Conservation (phyloP, 768 basidiomycete genomes). For the Gymnopilus dilepis region DNA sequence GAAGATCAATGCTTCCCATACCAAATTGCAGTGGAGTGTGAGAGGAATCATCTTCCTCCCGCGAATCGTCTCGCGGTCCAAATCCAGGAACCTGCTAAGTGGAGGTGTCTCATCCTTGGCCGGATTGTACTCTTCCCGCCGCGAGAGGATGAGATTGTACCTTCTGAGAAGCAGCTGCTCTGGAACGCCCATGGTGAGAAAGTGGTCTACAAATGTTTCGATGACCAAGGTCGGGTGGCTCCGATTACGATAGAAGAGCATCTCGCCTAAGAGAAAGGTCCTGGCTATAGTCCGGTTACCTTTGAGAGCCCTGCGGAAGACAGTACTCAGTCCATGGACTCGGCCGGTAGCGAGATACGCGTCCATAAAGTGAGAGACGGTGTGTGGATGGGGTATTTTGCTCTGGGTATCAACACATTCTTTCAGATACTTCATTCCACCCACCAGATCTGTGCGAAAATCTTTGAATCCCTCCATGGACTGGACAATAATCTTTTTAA, state of each 20-base stretch:
- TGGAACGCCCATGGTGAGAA: slow-evolving; percentile 60
- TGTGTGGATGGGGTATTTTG: slow-evolving; percentile 30
- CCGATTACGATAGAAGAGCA: slow-evolving; percentile 44
- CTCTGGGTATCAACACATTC: slow-evolving; percentile 16
- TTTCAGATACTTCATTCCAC: slow-evolving; percentile 31
- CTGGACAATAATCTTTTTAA: slow-evolving; percentile 11
- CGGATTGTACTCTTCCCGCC: slow-evolving; percentile 7
- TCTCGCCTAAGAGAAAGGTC: slow-evolving; percentile 46
- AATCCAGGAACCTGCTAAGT: slow-evolving; percentile 13
- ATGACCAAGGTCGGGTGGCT: slow-evolving; percentile 39
- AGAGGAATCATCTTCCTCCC: slow-evolving; percentile 41
- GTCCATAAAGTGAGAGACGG: slow-evolving; percentile 40
- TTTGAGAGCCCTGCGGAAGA: slow-evolving; percentile 38
- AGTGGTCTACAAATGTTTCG: slow-evolving; percentile 53
- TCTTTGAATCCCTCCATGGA: slow-evolving; percentile 8
- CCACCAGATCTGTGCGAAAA: slow-evolving; percentile 22
- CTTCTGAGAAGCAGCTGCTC: slow-evolving; percentile 34
- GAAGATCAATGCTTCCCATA: slow-evolving; percentile 45
- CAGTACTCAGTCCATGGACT: slow-evolving; percentile 35
- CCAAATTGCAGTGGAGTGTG: slow-evolving; percentile 37
- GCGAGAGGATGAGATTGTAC: slow-evolving; percentile 9
- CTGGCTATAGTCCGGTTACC: slow-evolving; percentile 24
- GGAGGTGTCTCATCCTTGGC: background rate
- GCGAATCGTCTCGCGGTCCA: slow-evolving; percentile 11
- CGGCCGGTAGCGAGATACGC: slow-evolving; percentile 40